A percentile compares a stretch with the other conserved stretches of the same genome.
phyloP scores from a whole-genome alignment of 805 yeast species.

The Torulaspora franciscae region DNA sequence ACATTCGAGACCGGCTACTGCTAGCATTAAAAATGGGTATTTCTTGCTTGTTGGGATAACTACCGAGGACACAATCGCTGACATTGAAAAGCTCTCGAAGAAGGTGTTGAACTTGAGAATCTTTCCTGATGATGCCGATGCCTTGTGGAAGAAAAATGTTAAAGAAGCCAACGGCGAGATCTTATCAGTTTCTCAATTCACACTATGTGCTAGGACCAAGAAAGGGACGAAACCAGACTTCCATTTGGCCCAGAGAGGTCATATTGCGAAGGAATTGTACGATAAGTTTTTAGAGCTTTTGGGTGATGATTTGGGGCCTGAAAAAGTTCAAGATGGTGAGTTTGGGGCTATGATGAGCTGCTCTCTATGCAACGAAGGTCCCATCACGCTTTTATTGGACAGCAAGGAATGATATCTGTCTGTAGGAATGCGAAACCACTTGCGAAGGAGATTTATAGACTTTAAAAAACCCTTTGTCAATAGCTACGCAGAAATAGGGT shows the following conservation, averaged over 20 bases:
- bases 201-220: slow-evolving; percentile 75
- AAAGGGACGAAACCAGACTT: slow-evolving; percentile 96
- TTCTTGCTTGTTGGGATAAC: slow-evolving; percentile 82
- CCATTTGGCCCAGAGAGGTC: slow-evolving; percentile 85
- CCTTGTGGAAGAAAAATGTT: slow-evolving; percentile 72
- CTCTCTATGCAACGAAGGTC: slow-evolving; percentile 82
- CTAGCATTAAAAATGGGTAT: slow-evolving; percentile 61
- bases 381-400: slow-evolving; percentile 81
- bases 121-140: slow-evolving; percentile 68
- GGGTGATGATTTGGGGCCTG: slow-evolving; percentile 50
- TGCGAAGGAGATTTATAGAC: no score
- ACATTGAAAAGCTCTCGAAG: slow-evolving; percentile 60
- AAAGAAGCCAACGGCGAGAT: slow-evolving; percentile 67
- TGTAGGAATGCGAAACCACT: background rate
- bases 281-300: slow-evolving; percentile 48
- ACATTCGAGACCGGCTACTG: background rate
- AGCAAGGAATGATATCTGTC: slow-evolving; percentile 41
- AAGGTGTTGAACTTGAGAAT: slow-evolving; percentile 63
- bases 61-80: slow-evolving; percentile 68
- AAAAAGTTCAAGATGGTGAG: slow-evolving; percentile 74
- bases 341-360: slow-evolving; percentile 99
- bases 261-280: slow-evolving; percentile 41
- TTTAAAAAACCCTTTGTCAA: no score
- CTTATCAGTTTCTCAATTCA: slow-evolving; percentile 87
- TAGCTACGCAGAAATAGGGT: no score